Conservation (phyloP, 306 rosid species). For the Citrullus colocynthis region DNA sequence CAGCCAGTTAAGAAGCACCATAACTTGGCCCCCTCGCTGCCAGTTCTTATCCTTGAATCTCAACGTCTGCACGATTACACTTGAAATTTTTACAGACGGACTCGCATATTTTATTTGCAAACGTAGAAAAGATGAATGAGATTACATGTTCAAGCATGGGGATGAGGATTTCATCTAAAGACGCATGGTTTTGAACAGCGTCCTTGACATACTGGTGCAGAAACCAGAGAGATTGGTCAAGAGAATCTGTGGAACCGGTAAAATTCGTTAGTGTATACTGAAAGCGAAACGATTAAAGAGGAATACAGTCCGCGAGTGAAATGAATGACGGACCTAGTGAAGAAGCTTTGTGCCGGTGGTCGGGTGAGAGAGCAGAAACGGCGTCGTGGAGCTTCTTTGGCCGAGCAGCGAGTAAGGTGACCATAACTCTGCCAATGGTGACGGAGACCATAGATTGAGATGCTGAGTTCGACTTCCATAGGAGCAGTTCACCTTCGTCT, state of each 20-base stretch:
- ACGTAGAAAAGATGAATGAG: neutral
- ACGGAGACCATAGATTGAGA: constrained; percentile 47
- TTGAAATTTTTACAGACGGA: neutral
- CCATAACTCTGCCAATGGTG: constrained; percentile 49
- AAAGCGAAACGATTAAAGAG: neutral
- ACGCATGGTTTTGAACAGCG: constrained; percentile 25
- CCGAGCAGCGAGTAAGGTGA: constrained; percentile 46
- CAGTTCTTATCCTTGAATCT: constrained; percentile 45
- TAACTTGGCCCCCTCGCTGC: constrained; percentile 50
- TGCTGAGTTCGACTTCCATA: constrained; percentile 31
- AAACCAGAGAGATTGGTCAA: constrained; percentile 64
- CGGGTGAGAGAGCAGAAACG: constrained; percentile 41
- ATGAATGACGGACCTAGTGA: constrained; percentile 13
- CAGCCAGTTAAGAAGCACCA: constrained; percentile 67
- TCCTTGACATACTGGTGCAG: constrained; percentile 53
- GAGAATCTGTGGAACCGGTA: constrained; percentile 18
- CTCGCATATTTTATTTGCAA: neutral
- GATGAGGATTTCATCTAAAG: constrained; percentile 40
- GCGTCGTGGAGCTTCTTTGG: constrained; percentile 63
- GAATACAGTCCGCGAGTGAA: neutral
- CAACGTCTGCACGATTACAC: neutral
- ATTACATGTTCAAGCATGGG: constrained; percentile 64
- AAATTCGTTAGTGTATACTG: neutral
- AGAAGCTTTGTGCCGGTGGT: constrained; percentile 5
- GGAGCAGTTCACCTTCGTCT: constrained; percentile 19